Evolutionary conservation across 257 asterid species (phyloP).

Genomic region (Solanum tarapatanum): DNA sequence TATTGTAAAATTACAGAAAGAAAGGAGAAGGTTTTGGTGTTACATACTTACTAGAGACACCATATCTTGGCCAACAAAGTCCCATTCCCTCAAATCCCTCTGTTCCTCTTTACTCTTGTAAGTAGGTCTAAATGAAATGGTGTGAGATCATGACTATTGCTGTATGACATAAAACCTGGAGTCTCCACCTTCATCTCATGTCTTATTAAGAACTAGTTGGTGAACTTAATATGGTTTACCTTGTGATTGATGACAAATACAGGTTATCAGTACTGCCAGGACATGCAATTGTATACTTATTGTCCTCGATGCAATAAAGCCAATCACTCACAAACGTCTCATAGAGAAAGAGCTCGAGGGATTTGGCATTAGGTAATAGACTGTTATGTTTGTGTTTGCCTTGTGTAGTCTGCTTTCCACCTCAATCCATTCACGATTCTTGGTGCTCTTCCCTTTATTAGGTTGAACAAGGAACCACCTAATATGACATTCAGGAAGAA

Average conservation of each 20-base stretch:
- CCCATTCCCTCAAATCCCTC: background rate
- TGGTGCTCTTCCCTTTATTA: conserved; percentile 11
- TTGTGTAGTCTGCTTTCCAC: background rate
- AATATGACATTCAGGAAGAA: conserved; percentile 81
- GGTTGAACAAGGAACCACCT: conserved; percentile 98
- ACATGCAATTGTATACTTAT: conserved; percentile 92
- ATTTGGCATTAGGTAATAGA: conserved; percentile 82
- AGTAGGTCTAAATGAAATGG: background rate
- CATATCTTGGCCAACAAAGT: background rate
- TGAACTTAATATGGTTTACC: background rate
- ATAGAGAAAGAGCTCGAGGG: conserved; percentile 99
- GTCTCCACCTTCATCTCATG: background rate
- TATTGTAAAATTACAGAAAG: background rate
- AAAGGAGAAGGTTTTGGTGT: background rate
- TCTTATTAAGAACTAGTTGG: background rate
- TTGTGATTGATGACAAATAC: conserved; percentile 12
- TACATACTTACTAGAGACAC: background rate
- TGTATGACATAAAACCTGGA: background rate
- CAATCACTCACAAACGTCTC: conserved; percentile 90
- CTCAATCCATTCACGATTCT: background rate
- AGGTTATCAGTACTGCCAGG: conserved; percentile 99
- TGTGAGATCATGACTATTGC: background rate
- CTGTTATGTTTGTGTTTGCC: background rate
- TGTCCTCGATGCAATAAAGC: conserved; percentile 97
- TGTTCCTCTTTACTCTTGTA: background rate